Conservation (phyloP, 768 basidiomycete genomes). For the Hericium coralloides region DNA sequence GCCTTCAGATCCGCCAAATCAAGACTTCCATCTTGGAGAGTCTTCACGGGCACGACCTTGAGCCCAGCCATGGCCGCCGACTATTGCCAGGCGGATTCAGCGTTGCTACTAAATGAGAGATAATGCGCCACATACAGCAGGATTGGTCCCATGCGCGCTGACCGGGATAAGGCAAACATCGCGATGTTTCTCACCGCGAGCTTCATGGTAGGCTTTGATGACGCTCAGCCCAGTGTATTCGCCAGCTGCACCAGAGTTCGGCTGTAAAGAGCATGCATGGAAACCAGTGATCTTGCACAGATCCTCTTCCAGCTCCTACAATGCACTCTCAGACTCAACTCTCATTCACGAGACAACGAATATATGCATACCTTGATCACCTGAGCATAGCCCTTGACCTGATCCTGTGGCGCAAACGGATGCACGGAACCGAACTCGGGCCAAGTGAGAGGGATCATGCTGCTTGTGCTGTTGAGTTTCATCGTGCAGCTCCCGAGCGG, state of each 20-base stretch:
- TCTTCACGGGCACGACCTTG: constrained; percentile 95
- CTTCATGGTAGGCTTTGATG: constrained; percentile 90
- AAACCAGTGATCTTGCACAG: constrained; percentile 96
- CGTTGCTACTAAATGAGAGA: no score
- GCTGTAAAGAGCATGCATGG: constrained; percentile 91
- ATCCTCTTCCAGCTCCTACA: constrained; percentile 85
- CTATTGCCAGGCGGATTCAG: constrained; percentile 28
- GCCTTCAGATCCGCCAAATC: constrained; percentile 77
- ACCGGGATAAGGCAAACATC: constrained; percentile 91
- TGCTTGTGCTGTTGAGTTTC: constrained; percentile 97
- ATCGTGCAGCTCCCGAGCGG: constrained; percentile 93
- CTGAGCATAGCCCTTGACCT: constrained; percentile 78
- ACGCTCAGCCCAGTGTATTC: constrained; percentile 95
- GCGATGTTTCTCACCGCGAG: constrained; percentile 75
- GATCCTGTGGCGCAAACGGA: constrained; percentile 86
- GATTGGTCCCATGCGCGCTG: constrained; percentile 97
- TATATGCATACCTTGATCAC: constrained; percentile 56
- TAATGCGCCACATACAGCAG: constrained; percentile 55
- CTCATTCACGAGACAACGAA: neutral
- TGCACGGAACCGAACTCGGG: constrained; percentile 86
- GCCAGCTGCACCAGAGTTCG: constrained; percentile 96
- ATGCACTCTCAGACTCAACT: neutral
- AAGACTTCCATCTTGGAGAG: constrained; percentile 76
- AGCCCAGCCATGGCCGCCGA: constrained; percentile 96
- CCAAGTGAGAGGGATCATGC: constrained; percentile 95